phyloP scores from a whole-genome alignment of 768 basidiomycete species.

The Gelatoporia subvermispora region DNA sequence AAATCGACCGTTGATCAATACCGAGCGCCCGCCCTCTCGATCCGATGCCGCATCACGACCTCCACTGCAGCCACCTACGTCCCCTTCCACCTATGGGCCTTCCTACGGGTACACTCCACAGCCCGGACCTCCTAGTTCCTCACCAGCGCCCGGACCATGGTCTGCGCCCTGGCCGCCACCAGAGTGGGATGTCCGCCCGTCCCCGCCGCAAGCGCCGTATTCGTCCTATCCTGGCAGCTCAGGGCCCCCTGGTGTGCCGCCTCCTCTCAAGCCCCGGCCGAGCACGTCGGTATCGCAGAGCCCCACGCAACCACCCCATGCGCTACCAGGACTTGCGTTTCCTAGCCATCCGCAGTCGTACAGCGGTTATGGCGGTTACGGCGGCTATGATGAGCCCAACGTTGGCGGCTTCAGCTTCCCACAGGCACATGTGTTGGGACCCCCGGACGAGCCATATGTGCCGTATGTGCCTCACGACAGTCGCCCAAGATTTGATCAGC shows the following conservation, averaged over 20 bases:
- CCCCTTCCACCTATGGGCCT: conserved; percentile 11
- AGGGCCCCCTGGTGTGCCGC: conserved; percentile 5
- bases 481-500: no score
- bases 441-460: conserved; percentile 6
- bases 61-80: conserved; percentile 14
- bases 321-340: no score
- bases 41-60: conserved; percentile 23
- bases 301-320: no score
- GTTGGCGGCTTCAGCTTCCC: conserved; percentile 20
- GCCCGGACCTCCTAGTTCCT: not conserved
- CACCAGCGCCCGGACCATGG: conserved; percentile 5
- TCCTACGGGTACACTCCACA: not conserved
- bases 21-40: not conserved
- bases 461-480: no score
- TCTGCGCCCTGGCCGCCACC: conserved; percentile 19
- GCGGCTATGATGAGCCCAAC: not conserved
- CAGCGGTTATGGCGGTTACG: not conserved
- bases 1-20: not conserved
- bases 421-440: conserved; percentile 9
- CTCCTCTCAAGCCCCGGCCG: conserved; percentile 12
- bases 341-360: no score
- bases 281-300: not conserved
- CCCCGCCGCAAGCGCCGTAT: not conserved
- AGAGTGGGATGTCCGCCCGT: conserved; percentile 14
- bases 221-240: not conserved